Evolutionary conservation across 1,139 yeast genomes (phyloP).

Genomic region (Yamadazyma diospyri): DNA sequence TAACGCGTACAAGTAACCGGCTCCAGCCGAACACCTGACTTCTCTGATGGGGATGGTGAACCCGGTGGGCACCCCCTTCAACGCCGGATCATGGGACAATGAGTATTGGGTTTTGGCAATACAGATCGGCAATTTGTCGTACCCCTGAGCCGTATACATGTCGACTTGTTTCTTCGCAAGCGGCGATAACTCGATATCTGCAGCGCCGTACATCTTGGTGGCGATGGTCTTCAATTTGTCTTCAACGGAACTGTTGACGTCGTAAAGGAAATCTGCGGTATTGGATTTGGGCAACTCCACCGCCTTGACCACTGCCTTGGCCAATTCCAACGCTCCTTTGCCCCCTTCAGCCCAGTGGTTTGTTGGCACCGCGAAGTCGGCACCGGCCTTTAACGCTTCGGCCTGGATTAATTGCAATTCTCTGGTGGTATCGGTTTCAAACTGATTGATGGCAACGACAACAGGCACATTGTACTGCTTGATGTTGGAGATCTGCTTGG

Average conservation of each 20-base stretch:
- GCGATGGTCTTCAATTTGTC: conserved; percentile 64
- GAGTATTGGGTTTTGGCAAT: conserved; percentile 85
- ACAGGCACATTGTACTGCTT: conserved; percentile 72
- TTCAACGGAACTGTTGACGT: conserved; percentile 58
- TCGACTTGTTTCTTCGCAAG: conserved; percentile 65
- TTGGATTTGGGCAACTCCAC: conserved; percentile 33
- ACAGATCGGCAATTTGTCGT: conserved; percentile 72
- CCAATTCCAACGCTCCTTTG: conserved; percentile 64
- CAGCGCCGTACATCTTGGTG: conserved; percentile 73
- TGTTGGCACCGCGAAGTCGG: conserved; percentile 68
- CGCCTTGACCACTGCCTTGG: conserved; percentile 65
- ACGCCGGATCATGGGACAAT: conserved; percentile 73
- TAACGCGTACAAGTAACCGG: conserved; percentile 77
- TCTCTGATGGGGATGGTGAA: conserved; percentile 79
- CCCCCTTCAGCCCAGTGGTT: conserved; percentile 87
- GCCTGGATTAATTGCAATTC: conserved; percentile 62
- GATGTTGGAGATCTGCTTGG: conserved; percentile 71
- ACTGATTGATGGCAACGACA: conserved; percentile 75
- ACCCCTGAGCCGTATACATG: conserved; percentile 66
- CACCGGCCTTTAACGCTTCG: conserved; percentile 70
- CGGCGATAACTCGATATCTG: conserved; percentile 61
- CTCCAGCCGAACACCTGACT: conserved; percentile 77
- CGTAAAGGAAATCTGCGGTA: conserved; percentile 50
- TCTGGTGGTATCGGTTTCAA: conserved; percentile 66
- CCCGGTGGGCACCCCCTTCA: conserved; percentile 79